Base-by-base conservation (phyloP, 257 asterid species). In the Penstemon newberryi region DNA sequence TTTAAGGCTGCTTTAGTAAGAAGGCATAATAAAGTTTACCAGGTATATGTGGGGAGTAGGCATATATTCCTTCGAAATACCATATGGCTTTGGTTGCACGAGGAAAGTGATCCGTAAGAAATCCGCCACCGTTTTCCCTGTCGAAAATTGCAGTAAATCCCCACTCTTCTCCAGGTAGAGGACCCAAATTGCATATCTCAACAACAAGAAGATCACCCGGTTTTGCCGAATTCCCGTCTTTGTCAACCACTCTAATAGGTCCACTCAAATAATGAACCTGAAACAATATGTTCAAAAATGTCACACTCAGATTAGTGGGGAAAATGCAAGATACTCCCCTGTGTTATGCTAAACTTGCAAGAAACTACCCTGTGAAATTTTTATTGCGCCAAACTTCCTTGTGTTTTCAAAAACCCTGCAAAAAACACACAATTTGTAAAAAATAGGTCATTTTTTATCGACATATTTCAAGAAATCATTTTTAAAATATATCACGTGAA, bases 181-280 rank as follows among this genome's bases (percentile, higher is more conserved):
- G 97, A 10, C 99, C 99, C 82, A 94, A 75, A 77, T 91, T 87
- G 86, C 95, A 90, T 56, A 94, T 91, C 79, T 91, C 97, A 33
- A 94, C 93, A 3, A 77, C 86, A 2, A 94, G 87, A 67, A 94
- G 93, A 76, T 94, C 99, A 4, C 99, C 99, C 7, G 96, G 90
- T 75, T 63, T 68, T 38, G 99, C 96, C 8, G 97, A 88, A 45
- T 55, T 63, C 8, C 96, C 96, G 8, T 81, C 87, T 9, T 12
- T 63, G 63, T 91, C 99, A 7, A 81, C 88, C 18, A 94, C 86
- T 75, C 87, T 77, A 60, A 91, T 85, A 38, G 99, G 99, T 13
- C 96, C 97, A 70, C 99, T 91, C 3, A 94, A 87, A 78, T 94
- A 89, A 82, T 94, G 99, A 55, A 85, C 96, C 99, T 94, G 80